A percentile compares a stretch with the other conserved stretches of the same genome.
These are phyloP conservation scores for Phytophthora aleatoria DNA, from an alignment of 352 stramenopile species.

Conservation along the genomic window DNA sequence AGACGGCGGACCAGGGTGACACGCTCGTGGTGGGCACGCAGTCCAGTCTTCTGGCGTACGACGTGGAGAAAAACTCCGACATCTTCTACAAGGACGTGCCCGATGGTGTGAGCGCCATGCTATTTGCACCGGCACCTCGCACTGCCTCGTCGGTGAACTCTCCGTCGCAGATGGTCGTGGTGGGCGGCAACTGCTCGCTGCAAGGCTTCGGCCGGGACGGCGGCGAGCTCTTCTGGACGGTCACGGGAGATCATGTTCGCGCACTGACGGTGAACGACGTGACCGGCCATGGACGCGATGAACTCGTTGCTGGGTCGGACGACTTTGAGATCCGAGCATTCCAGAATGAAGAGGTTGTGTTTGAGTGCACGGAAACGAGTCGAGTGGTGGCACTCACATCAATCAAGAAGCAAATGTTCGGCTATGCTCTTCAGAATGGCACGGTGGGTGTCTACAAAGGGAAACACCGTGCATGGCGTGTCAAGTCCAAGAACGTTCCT, in stretches of 20 bases:
- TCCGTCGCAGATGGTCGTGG: conserved; percentile 80
- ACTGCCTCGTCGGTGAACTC: conserved; percentile 23
- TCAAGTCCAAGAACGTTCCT: conserved; percentile 91
- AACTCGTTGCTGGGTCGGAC: conserved; percentile 90
- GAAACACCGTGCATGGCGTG: conserved; percentile 86
- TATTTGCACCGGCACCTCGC: conserved; percentile 62
- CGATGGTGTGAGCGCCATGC: conserved; percentile 86
- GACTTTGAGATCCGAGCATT: conserved; percentile 93
- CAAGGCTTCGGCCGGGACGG: conserved; percentile 86
- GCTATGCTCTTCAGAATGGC: conserved; percentile 91
- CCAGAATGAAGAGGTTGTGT: conserved; percentile 88
- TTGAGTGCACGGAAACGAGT: conserved; percentile 90
- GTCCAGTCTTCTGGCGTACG: conserved; percentile 91
- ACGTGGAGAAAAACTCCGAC: conserved; percentile 94
- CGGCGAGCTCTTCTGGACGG: conserved; percentile 90
- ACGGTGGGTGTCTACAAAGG: conserved; percentile 94
- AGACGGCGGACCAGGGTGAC: conserved; percentile 60
- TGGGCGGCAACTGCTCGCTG: conserved; percentile 93
- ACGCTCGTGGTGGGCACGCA: conserved; percentile 90
- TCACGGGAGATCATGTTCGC: conserved; percentile 92
- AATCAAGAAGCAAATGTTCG: conserved; percentile 78
- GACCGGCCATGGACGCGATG: conserved; percentile 63
- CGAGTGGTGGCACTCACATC: conserved; percentile 70
- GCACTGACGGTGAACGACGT: conserved; percentile 79
- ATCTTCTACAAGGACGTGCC: conserved; percentile 93